Percentiles rank a stretch among this genome's conserved stretches.
Conservation (phyloP, 2,329 filamentous ascomycete species). For the Fusarium tuaranense region DNA sequence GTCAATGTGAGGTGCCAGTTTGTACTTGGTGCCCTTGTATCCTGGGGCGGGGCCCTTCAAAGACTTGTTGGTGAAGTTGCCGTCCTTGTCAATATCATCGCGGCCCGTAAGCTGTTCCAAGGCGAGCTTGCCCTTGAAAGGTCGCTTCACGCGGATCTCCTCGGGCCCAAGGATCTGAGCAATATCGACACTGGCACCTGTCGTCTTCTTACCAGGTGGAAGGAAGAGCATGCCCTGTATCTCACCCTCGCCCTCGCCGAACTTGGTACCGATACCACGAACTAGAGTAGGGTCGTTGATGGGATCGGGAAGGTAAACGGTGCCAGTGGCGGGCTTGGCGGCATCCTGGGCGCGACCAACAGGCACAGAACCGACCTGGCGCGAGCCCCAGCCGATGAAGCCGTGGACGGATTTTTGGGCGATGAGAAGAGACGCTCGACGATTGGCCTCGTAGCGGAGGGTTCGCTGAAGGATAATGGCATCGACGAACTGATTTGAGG, state of each 20-base stretch:
- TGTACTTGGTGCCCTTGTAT: slow-evolving; percentile 84
- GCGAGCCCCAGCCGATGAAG: slow-evolving; percentile 90
- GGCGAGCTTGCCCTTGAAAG: slow-evolving; percentile 82
- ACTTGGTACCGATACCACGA: slow-evolving; percentile 83
- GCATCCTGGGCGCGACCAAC: slow-evolving; percentile 92
- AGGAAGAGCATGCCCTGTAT: slow-evolving; percentile 87
- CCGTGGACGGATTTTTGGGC: slow-evolving; percentile 95
- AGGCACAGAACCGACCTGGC: slow-evolving; percentile 89
- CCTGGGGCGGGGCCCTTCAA: slow-evolving; percentile 67
- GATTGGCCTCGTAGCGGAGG: slow-evolving; percentile 85
- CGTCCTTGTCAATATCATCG: slow-evolving; percentile 76
- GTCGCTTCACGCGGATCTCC: slow-evolving; percentile 87
- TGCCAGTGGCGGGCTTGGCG: slow-evolving; percentile 82
- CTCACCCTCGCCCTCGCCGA: slow-evolving; percentile 77
- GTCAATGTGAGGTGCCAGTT: slow-evolving; percentile 91
- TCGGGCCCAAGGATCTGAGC: slow-evolving; percentile 82
- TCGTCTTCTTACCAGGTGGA: slow-evolving; percentile 82
- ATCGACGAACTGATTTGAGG: slow-evolving; percentile 84
- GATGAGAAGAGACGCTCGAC: slow-evolving; percentile 91
- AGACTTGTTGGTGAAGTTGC: slow-evolving; percentile 68
- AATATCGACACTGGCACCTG: slow-evolving; percentile 85
- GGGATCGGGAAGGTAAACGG: slow-evolving; percentile 90
- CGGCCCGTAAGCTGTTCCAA: slow-evolving; percentile 85
- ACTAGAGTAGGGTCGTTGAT: slow-evolving; percentile 85
- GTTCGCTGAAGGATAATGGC: slow-evolving; percentile 93